Base-by-base conservation (phyloP, 163 green algal genomes). In the Coccomyxa subellipsoidea region DNA sequence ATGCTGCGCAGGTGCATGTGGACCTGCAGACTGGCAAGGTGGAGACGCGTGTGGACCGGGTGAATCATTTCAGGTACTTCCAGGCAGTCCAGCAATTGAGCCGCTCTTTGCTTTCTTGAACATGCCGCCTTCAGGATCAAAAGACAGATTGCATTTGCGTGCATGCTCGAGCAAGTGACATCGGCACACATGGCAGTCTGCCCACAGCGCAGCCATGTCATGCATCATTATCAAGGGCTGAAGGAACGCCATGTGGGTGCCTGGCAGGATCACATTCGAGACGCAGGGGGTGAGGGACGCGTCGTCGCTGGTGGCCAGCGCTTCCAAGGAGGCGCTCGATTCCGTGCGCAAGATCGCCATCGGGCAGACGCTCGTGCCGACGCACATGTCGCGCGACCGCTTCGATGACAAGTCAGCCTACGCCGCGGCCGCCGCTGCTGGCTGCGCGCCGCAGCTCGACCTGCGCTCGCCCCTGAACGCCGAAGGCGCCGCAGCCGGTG, bases 41-140 rank as follows among this genome's bases (percentile, higher is more conserved):
- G 18, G 38, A 31, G 18, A 38, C 0, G 2, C 27, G 39, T 31
- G 37, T 66, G 7, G 38, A 80, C 27, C 36, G 39, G 15, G 76
- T 80, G 7, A 35, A 80, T 38, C 76, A 80, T 27, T 80, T 80
- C 39, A 40, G 77, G 77, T 75, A n/a, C 53, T 29, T 21, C 76
- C 37, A 34, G 29, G n/a, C 4, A 59, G 47, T 59, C 8, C 39
- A 54, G 39, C 39, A 54, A 54, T 10, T 54, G 47, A 59, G 23
- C 47, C 21, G 47, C 47, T 59, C n/a, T n/a, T n/a, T n/a, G n/a
- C n/a, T n/a, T n/a, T n/a, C n/a, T n/a, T n/a, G n/a, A n/a, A n/a
- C n/a, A n/a, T n/a, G n/a, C n/a, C n/a, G n/a, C n/a, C n/a, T n/a
- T n/a, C n/a, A n/a, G n/a, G n/a, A n/a, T n/a, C n/a, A n/a, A n/a